Conservation (phyloP, 106 monocot genomes). For the Posidonia australis region DNA sequence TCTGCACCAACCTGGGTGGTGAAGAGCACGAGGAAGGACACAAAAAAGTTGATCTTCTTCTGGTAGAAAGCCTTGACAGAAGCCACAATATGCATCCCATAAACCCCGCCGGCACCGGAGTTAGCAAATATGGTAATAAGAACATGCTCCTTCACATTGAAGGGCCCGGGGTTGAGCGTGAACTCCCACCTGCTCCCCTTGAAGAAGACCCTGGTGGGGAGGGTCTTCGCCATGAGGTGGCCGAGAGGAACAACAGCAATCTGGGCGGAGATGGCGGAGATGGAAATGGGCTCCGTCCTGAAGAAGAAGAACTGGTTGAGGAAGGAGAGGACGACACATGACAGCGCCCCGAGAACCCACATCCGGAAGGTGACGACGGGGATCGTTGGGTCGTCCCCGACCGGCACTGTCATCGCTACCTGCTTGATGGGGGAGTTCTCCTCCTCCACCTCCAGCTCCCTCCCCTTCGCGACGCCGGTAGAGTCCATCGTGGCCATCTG, state of each 20-base stretch:
- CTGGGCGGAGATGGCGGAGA: conserved; percentile 57
- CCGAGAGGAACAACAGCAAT: conserved; percentile 54
- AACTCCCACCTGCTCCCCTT: conserved; percentile 39
- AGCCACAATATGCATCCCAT: conserved; percentile 47
- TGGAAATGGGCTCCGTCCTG: conserved; percentile 43
- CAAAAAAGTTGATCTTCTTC: conserved; percentile 47
- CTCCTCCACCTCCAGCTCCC: conserved; percentile 7
- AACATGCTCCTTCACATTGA: conserved; percentile 70
- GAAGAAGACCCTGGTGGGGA: conserved; percentile 30
- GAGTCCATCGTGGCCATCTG: no score
- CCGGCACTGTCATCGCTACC: conserved; percentile 50
- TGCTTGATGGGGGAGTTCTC: conserved; percentile 47
- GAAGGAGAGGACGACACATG: conserved; percentile 43
- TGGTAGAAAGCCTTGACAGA: conserved; percentile 53
- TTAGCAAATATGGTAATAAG: conserved; percentile 78
- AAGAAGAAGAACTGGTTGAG: conserved; percentile 67
- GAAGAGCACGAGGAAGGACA: conserved; percentile 30
- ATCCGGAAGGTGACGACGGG: conserved; percentile 43
- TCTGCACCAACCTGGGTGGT: conserved; percentile 29
- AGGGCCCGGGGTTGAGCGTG: conserved; percentile 62
- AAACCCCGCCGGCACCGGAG: conserved; percentile 51
- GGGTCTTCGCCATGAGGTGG: conserved; percentile 35
- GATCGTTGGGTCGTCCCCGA: conserved; percentile 26
- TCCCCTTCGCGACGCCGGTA: no score
- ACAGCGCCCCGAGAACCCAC: conserved; percentile 48